phyloP scores from a whole-genome alignment of 352 stramenopile species.

The Globisporangium canariense region DNA sequence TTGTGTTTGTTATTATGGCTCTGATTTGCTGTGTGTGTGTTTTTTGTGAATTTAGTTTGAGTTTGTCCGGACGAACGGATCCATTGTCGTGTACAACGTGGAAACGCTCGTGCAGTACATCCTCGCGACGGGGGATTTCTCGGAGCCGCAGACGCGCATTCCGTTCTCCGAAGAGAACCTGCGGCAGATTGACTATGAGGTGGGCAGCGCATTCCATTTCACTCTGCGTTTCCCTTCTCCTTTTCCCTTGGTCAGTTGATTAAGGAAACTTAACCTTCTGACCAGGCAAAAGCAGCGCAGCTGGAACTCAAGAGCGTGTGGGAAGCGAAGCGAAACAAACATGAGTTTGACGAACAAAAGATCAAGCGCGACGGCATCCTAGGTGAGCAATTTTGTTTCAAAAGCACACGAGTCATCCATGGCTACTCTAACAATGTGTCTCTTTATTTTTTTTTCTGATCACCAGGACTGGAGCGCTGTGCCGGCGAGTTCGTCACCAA shows the following conservation, averaged over 20 bases:
- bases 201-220: constrained; percentile 14
- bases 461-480: constrained; percentile 70
- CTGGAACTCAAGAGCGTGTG: constrained; percentile 65
- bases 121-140: constrained; percentile 85
- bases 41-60: constrained; percentile 52
- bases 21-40: not conserved
- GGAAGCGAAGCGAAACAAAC: constrained; percentile 72
- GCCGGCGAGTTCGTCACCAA: constrained; percentile 83
- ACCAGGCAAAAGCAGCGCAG: constrained; percentile 58
- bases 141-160: constrained; percentile 84
- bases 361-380: constrained; percentile 81
- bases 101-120: constrained; percentile 88
- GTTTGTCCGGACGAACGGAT: constrained; percentile 79
- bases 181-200: constrained; percentile 63
- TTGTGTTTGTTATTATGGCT: constrained; percentile 14
- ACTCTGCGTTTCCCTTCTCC: not conserved
- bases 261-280: constrained; percentile 5
- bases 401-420: not conserved
- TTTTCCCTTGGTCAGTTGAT: constrained; percentile 14
- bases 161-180: constrained; percentile 84
- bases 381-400: constrained; percentile 27
- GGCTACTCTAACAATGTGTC: not conserved
- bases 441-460: not conserved
- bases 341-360: constrained; percentile 77
- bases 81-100: constrained; percentile 84